These are phyloP conservation scores for Fusarium austroafricanum DNA, from an alignment of 2,329 filamentous ascomycete species.

Conservation along the genomic window DNA sequence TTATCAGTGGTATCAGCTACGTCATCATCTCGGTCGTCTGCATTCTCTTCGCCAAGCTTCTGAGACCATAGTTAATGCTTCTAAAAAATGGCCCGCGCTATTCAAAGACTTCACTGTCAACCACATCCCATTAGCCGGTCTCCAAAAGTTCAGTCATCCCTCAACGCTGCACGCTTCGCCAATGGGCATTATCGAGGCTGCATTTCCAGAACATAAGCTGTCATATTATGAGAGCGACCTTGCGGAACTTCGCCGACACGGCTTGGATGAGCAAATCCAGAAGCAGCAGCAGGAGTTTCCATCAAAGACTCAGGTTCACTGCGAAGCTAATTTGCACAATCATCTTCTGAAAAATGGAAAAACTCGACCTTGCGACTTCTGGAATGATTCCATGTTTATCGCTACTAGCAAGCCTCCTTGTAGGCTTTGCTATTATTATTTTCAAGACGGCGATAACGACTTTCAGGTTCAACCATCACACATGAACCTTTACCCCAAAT, in stretches of 20 bases:
- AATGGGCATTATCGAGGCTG: background rate
- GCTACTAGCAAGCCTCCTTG: slow-evolving; percentile 17
- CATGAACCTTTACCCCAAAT: slow-evolving; percentile 10
- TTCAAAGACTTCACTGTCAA: slow-evolving; percentile 9
- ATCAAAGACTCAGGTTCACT: background rate
- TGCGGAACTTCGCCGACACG: background rate
- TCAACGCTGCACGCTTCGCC: background rate
- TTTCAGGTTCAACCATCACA: slow-evolving; percentile 7
- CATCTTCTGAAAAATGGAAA: background rate
- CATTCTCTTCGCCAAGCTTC: slow-evolving; percentile 12
- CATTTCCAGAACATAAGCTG: slow-evolving; percentile 1
- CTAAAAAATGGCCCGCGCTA: background rate
- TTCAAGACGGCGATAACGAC: background rate
- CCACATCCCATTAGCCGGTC: background rate
- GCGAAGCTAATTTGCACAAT: slow-evolving; percentile 4
- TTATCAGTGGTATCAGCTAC: slow-evolving; percentile 9
- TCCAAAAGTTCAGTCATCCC: background rate
- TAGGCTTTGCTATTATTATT: slow-evolving; percentile 11
- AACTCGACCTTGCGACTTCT: slow-evolving; percentile 5
- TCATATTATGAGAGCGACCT: background rate
- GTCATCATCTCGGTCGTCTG: slow-evolving; percentile 9
- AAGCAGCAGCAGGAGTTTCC: slow-evolving; percentile 2
- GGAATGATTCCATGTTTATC: slow-evolving; percentile 1
- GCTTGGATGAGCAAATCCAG: background rate
- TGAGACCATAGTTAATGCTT: background rate